Evolutionary conservation across 441 rosid species (phyloP).

Genomic region (Erodium trifolium): DNA sequence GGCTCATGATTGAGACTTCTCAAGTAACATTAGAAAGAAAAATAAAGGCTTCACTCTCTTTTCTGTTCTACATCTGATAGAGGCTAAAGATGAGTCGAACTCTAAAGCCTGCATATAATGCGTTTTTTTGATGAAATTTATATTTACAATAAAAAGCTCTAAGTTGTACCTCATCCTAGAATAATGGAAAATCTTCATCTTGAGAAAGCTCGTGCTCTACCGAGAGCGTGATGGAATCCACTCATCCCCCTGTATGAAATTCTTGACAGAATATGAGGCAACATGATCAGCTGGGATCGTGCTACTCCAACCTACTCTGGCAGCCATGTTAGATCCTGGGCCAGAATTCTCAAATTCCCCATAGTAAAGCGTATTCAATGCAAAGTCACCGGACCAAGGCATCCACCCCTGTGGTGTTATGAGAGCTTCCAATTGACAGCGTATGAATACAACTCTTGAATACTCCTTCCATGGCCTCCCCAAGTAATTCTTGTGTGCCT

Average conservation of each 20-base stretch:
- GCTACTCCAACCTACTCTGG: slow-evolving; percentile 71
- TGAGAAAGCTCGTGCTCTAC: too few relatives aligned
- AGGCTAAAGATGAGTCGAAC: neutral
- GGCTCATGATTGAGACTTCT: too few relatives aligned
- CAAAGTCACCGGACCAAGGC: slow-evolving; percentile 67
- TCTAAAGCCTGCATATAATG: neutral
- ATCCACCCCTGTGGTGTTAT: slow-evolving; percentile 62
- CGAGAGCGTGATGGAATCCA: slow-evolving; percentile 39
- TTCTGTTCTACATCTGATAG: neutral
- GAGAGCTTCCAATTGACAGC: slow-evolving; percentile 45
- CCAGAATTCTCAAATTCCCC: slow-evolving; percentile 73
- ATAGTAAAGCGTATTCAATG: slow-evolving; percentile 61
- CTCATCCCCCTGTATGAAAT: slow-evolving; percentile 74
- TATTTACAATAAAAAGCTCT: neutral
- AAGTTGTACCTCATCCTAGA: slow-evolving; percentile 1
- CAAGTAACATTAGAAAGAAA: neutral
- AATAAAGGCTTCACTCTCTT: neutral
- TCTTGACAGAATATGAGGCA: slow-evolving; percentile 49
- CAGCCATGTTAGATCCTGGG: slow-evolving; percentile 39
- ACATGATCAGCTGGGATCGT: slow-evolving; percentile 53
- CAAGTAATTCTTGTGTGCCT: slow-evolving; percentile 51
- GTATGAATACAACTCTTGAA: slow-evolving; percentile 60
- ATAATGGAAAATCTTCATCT: neutral
- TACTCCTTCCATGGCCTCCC: slow-evolving; percentile 96
- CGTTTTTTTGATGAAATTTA: neutral